Evolutionary conservation across 768 basidiomycete genomes (phyloP), one percentile per base, ranked within the genome.

Genomic region (Suillus paluster): DNA sequence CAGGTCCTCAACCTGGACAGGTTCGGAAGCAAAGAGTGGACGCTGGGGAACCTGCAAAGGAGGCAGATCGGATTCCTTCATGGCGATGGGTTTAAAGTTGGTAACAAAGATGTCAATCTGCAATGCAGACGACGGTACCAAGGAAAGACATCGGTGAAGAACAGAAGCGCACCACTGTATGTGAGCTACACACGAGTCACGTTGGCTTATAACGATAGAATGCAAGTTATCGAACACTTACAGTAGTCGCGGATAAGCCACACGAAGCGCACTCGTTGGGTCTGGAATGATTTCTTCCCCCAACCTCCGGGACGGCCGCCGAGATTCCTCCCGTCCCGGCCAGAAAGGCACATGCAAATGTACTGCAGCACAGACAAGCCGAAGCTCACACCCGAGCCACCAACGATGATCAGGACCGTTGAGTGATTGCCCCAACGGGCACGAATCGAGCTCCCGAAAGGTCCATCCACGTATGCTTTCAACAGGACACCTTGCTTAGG

Each of bases 201-300:
- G 19, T 41, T 64, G 9, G 34, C 56, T 25, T 19, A 25, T 6
- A 25, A 36, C 23, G 46, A 6, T 23, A 25, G 38, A 60, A n/a
- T 42, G 21, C 49, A 11, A 25, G 58, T 21, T 15, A 42, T 48
- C 58, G 27, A 3, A 15, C 2, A 78, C 88, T 74, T 61, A 91
- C 90, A 82, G 68, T 86, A 92, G 68, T 92, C 92, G 42, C 90
- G 81, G 23, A 91, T 78, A 48, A 92, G 81, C 91, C 91, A 93
- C 3, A 92, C 81, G 64, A 93, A 91, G 19, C 91, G 79, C 1
- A 92, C 82, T 5, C 92, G 80, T 36, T 68, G 75, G 7, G 83
- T 85, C 46, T 75, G 76, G 59, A 77, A 81, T 6, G 70, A 67
- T 27, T 74, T 76, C 36, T 76, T 65, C 0, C 80, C 80, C 73